Percentiles rank a stretch among this genome's conserved stretches.
These are phyloP conservation scores for Fusarium sp. DNA, from an alignment of 2,329 filamentous ascomycete genomes.

Conservation along the genomic window DNA sequence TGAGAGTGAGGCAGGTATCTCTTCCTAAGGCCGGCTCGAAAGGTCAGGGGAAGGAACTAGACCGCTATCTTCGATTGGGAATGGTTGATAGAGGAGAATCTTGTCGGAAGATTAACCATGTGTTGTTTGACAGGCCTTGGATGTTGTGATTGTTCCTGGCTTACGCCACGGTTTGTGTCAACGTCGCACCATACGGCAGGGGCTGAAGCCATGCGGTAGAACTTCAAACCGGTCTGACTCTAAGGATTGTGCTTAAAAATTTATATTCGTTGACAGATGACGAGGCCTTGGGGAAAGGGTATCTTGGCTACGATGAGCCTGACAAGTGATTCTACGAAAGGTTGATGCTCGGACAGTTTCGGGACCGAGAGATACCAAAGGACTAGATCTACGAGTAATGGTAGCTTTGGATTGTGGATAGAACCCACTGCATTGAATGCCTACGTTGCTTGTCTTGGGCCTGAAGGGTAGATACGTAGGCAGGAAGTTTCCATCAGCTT, in stretches of 20 bases:
- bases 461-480: too few relatives aligned
- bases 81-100: not conserved
- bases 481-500: too few relatives aligned
- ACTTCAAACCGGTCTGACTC: not conserved
- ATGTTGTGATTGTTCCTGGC: not conserved
- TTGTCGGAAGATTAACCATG: not conserved
- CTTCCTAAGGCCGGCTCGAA: not conserved
- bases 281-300: too few relatives aligned
- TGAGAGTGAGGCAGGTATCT: slow-evolving; percentile 55
- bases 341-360: not conserved
- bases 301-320: not conserved
- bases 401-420: not conserved
- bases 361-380: not conserved
- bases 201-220: not conserved
- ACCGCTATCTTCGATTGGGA: not conserved
- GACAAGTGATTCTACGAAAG: not conserved
- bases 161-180: not conserved
- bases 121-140: not conserved
- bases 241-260: not conserved
- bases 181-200: not conserved
- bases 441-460: not conserved
- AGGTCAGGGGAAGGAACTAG: not conserved
- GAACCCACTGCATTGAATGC: not conserved
- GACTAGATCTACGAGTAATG: not conserved
- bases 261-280: not conserved